Evolutionary conservation across 2,329 filamentous ascomycete species (phyloP), one percentile per base, ranked within the genome.

Genomic region (Helminthosporium solani): DNA sequence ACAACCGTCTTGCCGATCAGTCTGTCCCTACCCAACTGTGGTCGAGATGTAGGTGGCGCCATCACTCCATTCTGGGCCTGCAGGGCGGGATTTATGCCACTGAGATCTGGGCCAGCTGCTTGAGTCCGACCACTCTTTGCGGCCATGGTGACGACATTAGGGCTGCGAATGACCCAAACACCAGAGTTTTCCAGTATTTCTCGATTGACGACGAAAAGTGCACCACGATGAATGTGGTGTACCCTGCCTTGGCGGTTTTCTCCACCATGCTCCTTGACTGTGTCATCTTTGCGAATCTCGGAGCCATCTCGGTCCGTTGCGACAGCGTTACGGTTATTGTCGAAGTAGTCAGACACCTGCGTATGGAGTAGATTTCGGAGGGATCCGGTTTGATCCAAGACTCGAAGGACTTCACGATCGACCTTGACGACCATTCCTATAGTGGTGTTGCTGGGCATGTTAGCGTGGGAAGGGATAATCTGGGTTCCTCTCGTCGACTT

Each of bases 351-450:
- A 20, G 90, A 85, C 53, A 99, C 90, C 66, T 95, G 90, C 0
- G 92, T 95, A 15, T 91, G 91, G 68, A 96, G 84, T 2, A 95
- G 78, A 53, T 87, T 88, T 49, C 90, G 85, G 14, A 84, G 82
- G 50, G 90, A 87, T 50, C 90, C 89, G 53, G 94, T 88, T 67
- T 99, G 94, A 63, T 99, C 92, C 9, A 99, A 75, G 0, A 96
- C 87, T 20, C 88, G 86, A 44, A 99, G 75, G 0, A 90, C 92
- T 71, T 99, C 94, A 42, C 91, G 87, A 63, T 99, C 94, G 37
- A 97, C 90, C 72, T 96, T 95, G 72, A 96, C 86, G 49, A 99
- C 85, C 66, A 90, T 95, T 47, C 87, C 94, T 19, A 97, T 92
- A 0, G 92, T 97, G 2, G 90, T 86, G 33, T 89, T 84, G 70